Percentiles rank a stretch among this genome's conserved stretches.
Conservation (phyloP, 768 basidiomycete genomes). For the Royoungia palumana region DNA sequence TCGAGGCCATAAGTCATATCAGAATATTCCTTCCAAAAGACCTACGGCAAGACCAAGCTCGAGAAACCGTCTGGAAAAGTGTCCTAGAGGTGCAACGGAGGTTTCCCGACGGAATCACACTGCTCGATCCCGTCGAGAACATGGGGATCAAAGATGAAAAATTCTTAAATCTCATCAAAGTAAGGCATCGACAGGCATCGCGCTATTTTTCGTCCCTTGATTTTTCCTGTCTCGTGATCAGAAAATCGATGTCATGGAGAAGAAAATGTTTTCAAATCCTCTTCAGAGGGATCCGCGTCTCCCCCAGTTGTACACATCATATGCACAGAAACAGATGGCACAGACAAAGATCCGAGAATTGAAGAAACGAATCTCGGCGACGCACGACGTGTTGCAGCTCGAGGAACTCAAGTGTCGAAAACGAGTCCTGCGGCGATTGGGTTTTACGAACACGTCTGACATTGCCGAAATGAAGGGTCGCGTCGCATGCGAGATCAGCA, state of each 20-base stretch:
- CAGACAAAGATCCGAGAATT: constrained; percentile 69
- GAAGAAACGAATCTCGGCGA: constrained; percentile 84
- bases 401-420: constrained; percentile 96
- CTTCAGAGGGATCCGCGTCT: constrained; percentile 77
- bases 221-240: constrained; percentile 30
- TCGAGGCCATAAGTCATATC: constrained; percentile 83
- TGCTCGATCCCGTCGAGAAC: constrained; percentile 89
- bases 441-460: constrained; percentile 83
- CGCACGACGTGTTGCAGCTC: constrained; percentile 89
- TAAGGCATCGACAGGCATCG: constrained; percentile 28
- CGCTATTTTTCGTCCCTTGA: neutral
- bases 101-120: constrained; percentile 81
- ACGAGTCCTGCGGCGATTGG: constrained; percentile 87
- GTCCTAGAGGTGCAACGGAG: constrained; percentile 87
- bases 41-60: constrained; percentile 65
- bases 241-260: constrained; percentile 92
- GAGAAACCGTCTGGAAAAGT: constrained; percentile 87
- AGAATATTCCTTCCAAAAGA: constrained; percentile 91
- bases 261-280: constrained; percentile 75
- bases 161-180: constrained; percentile 83
- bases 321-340: constrained; percentile 68
- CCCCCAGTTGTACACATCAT: constrained; percentile 77
- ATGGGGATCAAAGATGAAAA: constrained; percentile 96
- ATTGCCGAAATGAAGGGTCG: constrained; percentile 98
- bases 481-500: constrained; percentile 97